Evolutionary conservation across 1,139 yeast genomes (phyloP).

Genomic region (Blastobotrys serpentis): DNA sequence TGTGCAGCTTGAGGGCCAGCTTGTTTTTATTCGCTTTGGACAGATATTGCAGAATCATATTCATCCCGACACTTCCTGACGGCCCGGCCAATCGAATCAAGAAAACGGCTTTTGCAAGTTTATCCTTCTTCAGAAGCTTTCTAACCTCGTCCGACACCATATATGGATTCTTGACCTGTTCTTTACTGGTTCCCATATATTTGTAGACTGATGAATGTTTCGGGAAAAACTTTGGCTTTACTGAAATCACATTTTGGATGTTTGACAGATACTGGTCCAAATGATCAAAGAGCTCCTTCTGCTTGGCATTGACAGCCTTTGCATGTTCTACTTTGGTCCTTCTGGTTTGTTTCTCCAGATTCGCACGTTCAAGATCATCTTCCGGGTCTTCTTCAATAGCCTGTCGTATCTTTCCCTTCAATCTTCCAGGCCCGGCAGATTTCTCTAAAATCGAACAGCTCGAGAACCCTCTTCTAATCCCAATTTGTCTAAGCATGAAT

Average conservation of each 20-base stretch:
- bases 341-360: slow-evolving; percentile 10
- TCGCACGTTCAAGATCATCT: slow-evolving; percentile 9
- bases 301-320: slow-evolving; percentile 11
- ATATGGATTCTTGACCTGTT: slow-evolving; percentile 23
- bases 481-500: too few relatives aligned
- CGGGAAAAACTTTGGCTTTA: slow-evolving; percentile 22
- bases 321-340: slow-evolving; percentile 16
- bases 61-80: slow-evolving; percentile 28
- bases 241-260: slow-evolving; percentile 21
- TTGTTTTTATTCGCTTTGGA: slow-evolving; percentile 9
- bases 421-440: neutral
- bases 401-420: neutral
- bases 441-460: neutral
- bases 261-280: slow-evolving; percentile 22
- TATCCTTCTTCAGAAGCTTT: slow-evolving; percentile 21
- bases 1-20: slow-evolving; percentile 16
- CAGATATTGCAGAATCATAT: slow-evolving; percentile 23
- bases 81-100: slow-evolving; percentile 25
- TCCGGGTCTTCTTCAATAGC: slow-evolving; percentile 11
- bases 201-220: slow-evolving; percentile 25
- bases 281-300: slow-evolving; percentile 14
- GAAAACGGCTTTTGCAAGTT: slow-evolving; percentile 23
- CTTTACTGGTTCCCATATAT: slow-evolving; percentile 24
- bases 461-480: slow-evolving; percentile 2
- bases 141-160: slow-evolving; percentile 24